phyloP scores from a whole-genome alignment of 768 basidiomycete species.

The Tricholoma sp. region DNA sequence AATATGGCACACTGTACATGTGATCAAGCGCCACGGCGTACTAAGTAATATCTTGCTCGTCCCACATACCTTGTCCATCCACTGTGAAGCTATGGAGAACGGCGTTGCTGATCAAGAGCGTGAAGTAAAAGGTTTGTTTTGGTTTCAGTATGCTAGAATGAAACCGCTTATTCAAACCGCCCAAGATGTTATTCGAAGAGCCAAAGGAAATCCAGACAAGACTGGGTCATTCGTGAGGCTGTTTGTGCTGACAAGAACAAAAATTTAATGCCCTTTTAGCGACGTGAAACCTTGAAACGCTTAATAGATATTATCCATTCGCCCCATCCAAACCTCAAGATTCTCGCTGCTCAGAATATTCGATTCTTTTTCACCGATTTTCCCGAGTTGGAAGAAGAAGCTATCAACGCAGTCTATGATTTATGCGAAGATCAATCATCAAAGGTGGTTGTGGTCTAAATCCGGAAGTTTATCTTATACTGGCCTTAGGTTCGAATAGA shows the following conservation, averaged over 20 bases:
- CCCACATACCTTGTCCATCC: background rate
- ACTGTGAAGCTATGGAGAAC: conserved; percentile 19
- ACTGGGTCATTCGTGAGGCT: conserved; percentile 34
- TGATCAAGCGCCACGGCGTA: conserved; percentile 5
- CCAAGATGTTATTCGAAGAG: conserved; percentile 38
- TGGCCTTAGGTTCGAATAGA: conserved; percentile 55
- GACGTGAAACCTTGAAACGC: conserved; percentile 44
- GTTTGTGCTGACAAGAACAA: background rate
- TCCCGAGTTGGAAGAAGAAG: conserved; percentile 66
- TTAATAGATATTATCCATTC: conserved; percentile 53
- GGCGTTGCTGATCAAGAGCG: conserved; percentile 30
- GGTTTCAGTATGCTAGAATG: background rate
- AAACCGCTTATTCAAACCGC: background rate
- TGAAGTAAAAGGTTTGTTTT: conserved; percentile 28
- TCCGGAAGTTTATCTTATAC: conserved; percentile 2
- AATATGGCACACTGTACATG: no score
- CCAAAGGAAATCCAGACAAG: conserved; percentile 33
- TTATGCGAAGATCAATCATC: conserved; percentile 65
- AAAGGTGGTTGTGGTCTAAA: conserved; percentile 30
- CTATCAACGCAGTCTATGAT: conserved; percentile 76
- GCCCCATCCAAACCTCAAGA: conserved; percentile 41
- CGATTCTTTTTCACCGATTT: conserved; percentile 59
- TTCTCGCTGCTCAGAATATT: conserved; percentile 53
- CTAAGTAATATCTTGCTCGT: no score
- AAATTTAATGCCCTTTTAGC: conserved; percentile 27